These are phyloP conservation scores for Xylaria curta DNA, from an alignment of 495 filamentous ascomycete species.

Conservation along the genomic window DNA sequence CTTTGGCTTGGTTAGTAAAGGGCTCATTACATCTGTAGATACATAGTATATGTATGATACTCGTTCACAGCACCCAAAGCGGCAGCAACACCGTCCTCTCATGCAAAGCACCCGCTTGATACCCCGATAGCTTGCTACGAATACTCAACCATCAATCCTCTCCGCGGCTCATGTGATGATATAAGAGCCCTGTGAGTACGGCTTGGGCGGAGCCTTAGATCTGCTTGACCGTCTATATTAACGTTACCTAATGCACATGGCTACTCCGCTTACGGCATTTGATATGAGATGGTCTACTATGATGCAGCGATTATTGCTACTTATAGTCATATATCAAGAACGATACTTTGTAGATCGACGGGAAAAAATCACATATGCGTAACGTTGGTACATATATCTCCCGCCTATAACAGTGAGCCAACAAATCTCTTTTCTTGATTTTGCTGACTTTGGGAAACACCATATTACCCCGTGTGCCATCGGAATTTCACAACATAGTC, in stretches of 20 bases:
- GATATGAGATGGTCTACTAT: background rate
- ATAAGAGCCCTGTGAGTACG: background rate
- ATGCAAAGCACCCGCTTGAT: background rate
- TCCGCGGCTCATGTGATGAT: background rate
- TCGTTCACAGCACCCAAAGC: background rate
- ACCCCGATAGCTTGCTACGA: background rate
- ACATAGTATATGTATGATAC: background rate
- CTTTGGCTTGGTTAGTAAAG: background rate
- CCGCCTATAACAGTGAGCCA: background rate
- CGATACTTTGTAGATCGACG: background rate
- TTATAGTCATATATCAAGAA: background rate
- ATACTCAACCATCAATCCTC: background rate
- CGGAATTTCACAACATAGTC: constrained; percentile 3
- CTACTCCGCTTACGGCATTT: background rate
- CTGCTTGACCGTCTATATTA: background rate
- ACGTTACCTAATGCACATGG: background rate
- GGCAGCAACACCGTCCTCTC: background rate
- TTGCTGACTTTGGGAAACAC: constrained; percentile 1
- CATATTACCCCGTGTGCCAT: background rate
- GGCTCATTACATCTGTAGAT: background rate
- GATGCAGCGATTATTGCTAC: background rate
- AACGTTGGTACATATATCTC: background rate
- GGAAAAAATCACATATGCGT: background rate
- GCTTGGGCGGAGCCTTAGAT: background rate
- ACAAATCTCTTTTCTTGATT: background rate